These are phyloP conservation scores for Aspergillus coremiiformis DNA, from an alignment of 495 filamentous ascomycete species.

Conservation along the genomic window DNA sequence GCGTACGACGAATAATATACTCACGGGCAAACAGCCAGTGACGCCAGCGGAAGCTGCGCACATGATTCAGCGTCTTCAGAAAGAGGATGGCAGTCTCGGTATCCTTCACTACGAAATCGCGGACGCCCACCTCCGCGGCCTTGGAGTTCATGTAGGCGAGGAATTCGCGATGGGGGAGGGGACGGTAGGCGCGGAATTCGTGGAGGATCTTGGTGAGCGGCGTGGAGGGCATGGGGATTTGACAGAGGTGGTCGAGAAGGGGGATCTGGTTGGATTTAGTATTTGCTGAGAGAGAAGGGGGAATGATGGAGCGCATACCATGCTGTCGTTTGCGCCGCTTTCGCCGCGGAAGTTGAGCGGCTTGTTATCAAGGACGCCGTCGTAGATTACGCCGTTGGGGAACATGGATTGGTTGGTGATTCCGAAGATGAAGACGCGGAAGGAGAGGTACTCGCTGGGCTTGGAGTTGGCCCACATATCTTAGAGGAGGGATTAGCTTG, in stretches of 20 bases:
- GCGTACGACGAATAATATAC: conserved; percentile 80
- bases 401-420: conserved; percentile 89
- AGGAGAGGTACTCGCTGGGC: conserved; percentile 68
- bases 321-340: conserved; percentile 82
- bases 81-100: conserved; percentile 52
- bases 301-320: conserved; percentile 36
- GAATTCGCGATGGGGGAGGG: conserved; percentile 77
- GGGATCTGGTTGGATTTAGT: conserved; percentile 51
- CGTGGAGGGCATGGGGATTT: conserved; percentile 73
- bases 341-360: conserved; percentile 75
- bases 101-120: conserved; percentile 53
- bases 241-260: conserved; percentile 72
- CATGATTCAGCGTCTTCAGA: conserved; percentile 67
- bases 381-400: conserved; percentile 79
- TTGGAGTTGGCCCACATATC: conserved; percentile 83
- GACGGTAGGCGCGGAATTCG: conserved; percentile 81
- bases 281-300: background rate
- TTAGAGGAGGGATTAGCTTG: conserved; percentile 22
- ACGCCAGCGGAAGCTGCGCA: conserved; percentile 85
- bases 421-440: conserved; percentile 91
- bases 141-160: conserved; percentile 59
- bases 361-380: conserved; percentile 63
- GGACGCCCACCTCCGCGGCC: conserved; percentile 49
- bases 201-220: conserved; percentile 76
- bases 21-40: conserved; percentile 94